These are phyloP conservation scores for Selaginella tamariscina DNA, from an alignment of 75 land plant genomes.

Conservation along the genomic window DNA sequence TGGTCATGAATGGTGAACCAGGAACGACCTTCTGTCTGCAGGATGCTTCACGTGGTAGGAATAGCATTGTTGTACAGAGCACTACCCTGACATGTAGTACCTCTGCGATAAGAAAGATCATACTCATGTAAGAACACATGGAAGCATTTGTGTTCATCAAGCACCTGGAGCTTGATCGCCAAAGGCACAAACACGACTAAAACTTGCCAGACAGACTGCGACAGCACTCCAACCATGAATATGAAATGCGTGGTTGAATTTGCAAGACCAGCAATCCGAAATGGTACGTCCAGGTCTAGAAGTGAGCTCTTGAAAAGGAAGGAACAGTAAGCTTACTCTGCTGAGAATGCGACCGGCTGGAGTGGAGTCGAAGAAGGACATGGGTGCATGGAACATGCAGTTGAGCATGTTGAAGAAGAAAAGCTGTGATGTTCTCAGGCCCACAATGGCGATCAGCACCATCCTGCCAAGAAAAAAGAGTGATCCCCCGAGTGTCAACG, in stretches of 20 bases:
- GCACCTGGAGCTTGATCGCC: conserved; percentile 6
- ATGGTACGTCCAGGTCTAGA: conserved; percentile 10
- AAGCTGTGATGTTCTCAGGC: not conserved
- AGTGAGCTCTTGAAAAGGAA: not conserved
- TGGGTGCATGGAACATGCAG: conserved; percentile 31
- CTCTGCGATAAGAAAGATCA: conserved; percentile 30
- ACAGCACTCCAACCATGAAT: conserved; percentile 2
- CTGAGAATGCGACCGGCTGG: conserved; percentile 31
- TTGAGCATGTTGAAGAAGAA: conserved; percentile 16
- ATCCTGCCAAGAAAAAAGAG: not conserved
- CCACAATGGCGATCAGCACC: not conserved
- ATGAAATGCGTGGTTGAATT: not conserved
- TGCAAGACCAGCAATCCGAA: conserved; percentile 2
- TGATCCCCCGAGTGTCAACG: conserved; percentile 26
- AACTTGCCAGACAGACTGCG: conserved; percentile 8
- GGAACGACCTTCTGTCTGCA: too few species aligned
- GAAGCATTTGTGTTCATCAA: conserved; percentile 2
- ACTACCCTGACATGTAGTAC: conserved; percentile 56
- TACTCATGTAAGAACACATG: too few species aligned
- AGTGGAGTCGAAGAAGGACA: conserved; percentile 37
- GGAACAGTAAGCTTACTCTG: conserved; percentile 17
- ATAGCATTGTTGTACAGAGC: too few species aligned
- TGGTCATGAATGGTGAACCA: too few species aligned
- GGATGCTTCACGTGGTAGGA: too few species aligned
- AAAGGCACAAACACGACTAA: conserved; percentile 6